These are phyloP conservation scores for Tirmania nivea DNA, from an alignment of 495 filamentous ascomycete species.

Conservation along the genomic window DNA sequence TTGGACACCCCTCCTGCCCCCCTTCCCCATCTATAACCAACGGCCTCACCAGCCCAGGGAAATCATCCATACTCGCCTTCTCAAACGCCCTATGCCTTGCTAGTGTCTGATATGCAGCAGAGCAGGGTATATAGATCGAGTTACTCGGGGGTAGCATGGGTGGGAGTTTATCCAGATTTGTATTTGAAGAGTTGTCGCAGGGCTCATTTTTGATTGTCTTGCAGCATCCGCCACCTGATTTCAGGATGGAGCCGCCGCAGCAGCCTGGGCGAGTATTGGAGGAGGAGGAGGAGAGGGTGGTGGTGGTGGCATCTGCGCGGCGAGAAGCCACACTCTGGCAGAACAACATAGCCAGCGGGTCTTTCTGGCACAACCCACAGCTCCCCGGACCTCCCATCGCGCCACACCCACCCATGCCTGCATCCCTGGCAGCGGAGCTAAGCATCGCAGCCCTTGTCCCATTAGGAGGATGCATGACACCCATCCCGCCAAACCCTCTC, in stretches of 20 bases:
- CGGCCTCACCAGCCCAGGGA: slow-evolving; percentile 53
- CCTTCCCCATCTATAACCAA: slow-evolving; percentile 29
- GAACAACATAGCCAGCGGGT: slow-evolving; percentile 64
- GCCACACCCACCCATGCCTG: not conserved
- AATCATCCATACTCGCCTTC: slow-evolving; percentile 45
- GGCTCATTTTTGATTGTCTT: slow-evolving; percentile 8
- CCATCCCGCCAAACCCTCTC: not conserved
- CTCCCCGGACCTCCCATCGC: slow-evolving; percentile 47
- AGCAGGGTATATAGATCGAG: slow-evolving; percentile 36
- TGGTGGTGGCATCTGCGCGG: slow-evolving; percentile 12
- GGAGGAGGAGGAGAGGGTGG: not conserved
- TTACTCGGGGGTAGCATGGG: not conserved
- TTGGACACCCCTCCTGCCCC: slow-evolving; percentile 28
- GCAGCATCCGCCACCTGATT: slow-evolving; percentile 22
- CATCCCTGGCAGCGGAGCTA: not conserved
- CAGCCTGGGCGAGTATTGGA: slow-evolving; percentile 12
- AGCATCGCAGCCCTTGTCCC: not conserved
- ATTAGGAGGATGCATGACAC: not conserved
- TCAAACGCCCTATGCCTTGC: slow-evolving; percentile 62
- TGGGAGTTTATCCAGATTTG: slow-evolving; percentile 23
- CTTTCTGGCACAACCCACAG: slow-evolving; percentile 54
- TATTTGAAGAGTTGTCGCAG: not conserved
- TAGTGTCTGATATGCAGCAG: slow-evolving; percentile 64
- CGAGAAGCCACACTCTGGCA: slow-evolving; percentile 58
- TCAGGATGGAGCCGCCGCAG: slow-evolving; percentile 27